These are phyloP conservation scores for Cichorium intybus DNA, from an alignment of 140 eudicot species.

Conservation along the genomic window DNA sequence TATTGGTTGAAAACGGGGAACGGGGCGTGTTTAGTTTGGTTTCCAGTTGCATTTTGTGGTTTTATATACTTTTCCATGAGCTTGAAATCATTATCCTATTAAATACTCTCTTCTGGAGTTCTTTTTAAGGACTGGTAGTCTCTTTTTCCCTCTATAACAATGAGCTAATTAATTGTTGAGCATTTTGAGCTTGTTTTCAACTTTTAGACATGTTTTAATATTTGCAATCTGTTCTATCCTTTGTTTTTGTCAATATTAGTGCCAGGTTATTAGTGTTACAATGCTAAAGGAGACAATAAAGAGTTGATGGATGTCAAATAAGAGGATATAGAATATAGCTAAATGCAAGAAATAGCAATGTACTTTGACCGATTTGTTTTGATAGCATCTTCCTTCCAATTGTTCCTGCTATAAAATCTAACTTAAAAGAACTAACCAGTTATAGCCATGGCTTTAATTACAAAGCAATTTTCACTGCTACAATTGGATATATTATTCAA, in stretches of 20 bases:
- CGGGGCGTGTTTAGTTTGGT: not conserved
- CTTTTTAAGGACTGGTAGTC: not conserved
- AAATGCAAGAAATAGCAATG: not conserved
- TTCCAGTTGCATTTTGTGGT: not conserved
- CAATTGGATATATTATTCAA: not conserved
- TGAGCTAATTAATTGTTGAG: not conserved
- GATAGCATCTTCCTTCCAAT: not conserved
- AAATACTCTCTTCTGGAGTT: not conserved
- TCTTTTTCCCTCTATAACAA: not conserved
- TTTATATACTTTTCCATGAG: not conserved
- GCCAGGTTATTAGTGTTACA: not conserved
- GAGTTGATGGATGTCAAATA: not conserved
- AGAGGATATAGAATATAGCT: not conserved
- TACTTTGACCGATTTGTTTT: not conserved
- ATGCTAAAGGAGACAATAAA: not conserved
- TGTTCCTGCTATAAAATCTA: not conserved
- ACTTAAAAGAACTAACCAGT: not conserved
- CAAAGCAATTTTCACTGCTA: not conserved
- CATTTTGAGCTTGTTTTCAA: not conserved
- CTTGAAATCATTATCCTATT: not conserved
- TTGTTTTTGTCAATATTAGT: not conserved
- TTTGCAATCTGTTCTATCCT: not conserved
- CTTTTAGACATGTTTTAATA: not conserved
- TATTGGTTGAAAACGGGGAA: not conserved
- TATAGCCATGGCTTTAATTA: not conserved